Evolutionary conservation across 2,329 filamentous ascomycete genomes (phyloP).

Genomic region (Fusarium nelsonii): DNA sequence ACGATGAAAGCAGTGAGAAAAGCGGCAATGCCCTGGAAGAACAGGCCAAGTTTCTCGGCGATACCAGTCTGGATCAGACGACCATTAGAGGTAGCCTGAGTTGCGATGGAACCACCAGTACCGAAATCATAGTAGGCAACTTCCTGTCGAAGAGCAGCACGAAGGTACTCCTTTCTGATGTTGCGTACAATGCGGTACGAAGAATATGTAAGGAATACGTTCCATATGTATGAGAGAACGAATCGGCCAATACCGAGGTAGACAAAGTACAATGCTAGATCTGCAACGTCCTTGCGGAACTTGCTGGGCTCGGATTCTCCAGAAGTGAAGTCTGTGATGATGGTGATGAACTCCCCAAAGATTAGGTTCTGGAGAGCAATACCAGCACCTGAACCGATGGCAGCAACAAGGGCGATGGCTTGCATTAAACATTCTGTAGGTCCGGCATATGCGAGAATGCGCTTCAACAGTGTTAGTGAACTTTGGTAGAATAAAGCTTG

Average conservation of each 20-base stretch:
- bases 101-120: constrained; percentile 57
- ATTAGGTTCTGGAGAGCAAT: constrained; percentile 56
- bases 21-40: constrained; percentile 55
- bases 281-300: constrained; percentile 50
- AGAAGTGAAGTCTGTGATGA: constrained; percentile 52
- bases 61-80: constrained; percentile 58
- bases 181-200: constrained; percentile 64
- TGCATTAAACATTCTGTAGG: constrained; percentile 48
- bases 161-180: constrained; percentile 63
- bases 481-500: background rate
- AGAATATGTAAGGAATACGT: constrained; percentile 60
- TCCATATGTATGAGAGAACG: constrained; percentile 61
- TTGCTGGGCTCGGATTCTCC: constrained; percentile 42
- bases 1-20: constrained; percentile 56
- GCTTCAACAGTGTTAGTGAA: constrained; percentile 41
- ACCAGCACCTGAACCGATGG: constrained; percentile 54
- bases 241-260: constrained; percentile 69
- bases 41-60: constrained; percentile 56
- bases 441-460: constrained; percentile 51
- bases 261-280: constrained; percentile 64
- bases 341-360: constrained; percentile 55
- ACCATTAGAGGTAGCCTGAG: constrained; percentile 56
- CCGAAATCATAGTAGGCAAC: constrained; percentile 63
- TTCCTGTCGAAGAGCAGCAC: constrained; percentile 63
- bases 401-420: constrained; percentile 48